A percentile compares a stretch with the other conserved stretches of the same genome.
These are phyloP conservation scores for Tremella fuciformis DNA, from an alignment of 768 basidiomycete species.

Conservation along the genomic window DNA sequence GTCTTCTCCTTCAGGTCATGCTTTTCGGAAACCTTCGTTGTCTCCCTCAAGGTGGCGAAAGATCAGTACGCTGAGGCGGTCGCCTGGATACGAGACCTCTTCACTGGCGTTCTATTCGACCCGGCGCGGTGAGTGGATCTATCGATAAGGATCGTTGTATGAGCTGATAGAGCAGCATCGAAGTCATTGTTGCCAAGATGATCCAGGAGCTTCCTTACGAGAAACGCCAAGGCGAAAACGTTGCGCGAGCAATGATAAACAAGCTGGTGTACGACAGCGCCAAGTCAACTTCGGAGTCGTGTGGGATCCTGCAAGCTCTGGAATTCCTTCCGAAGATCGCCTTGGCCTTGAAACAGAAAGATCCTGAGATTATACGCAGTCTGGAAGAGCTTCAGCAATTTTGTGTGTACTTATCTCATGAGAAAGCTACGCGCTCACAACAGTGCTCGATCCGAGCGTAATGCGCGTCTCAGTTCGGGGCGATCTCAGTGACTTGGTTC, in stretches of 20 bases:
- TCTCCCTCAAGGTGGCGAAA: slow-evolving; percentile 81
- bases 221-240: slow-evolving; percentile 81
- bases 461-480: slow-evolving; percentile 89
- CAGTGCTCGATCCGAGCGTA: slow-evolving; percentile 78
- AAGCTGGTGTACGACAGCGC: slow-evolving; percentile 65
- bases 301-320: slow-evolving; percentile 67
- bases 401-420: slow-evolving; percentile 56
- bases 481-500: slow-evolving; percentile 65
- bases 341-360: slow-evolving; percentile 66
- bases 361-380: slow-evolving; percentile 67
- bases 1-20: slow-evolving; percentile 62
- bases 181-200: slow-evolving; percentile 79
- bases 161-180: slow-evolving; percentile 58
- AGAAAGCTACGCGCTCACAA: background rate
- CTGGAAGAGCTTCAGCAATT: slow-evolving; percentile 70
- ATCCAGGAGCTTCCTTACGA: slow-evolving; percentile 84
- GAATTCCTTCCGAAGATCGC: slow-evolving; percentile 73
- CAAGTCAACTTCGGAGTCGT: slow-evolving; percentile 65
- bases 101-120: slow-evolving; percentile 41
- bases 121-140: slow-evolving; percentile 41
- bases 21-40: slow-evolving; percentile 70
- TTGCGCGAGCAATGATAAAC: slow-evolving; percentile 69
- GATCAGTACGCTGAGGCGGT: slow-evolving; percentile 75
- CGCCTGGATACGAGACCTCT: slow-evolving; percentile 60
- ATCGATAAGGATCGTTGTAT: background rate